Conservation (phyloP, 2,329 filamentous ascomycete species). For the Madurella fahalii region DNA sequence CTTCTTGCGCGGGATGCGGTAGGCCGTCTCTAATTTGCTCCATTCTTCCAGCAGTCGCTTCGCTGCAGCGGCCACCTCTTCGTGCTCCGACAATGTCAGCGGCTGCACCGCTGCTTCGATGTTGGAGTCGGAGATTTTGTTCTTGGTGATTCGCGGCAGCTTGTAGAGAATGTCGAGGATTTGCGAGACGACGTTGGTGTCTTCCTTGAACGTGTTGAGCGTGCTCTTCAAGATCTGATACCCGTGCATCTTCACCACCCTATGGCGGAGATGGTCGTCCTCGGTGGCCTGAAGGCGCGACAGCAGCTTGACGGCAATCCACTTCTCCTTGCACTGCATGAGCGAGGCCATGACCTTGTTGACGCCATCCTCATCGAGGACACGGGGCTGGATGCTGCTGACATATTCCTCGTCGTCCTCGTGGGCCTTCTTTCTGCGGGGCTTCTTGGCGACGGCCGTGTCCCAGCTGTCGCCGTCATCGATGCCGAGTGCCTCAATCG, state of each 20-base stretch:
- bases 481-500: constrained; percentile 92
- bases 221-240: constrained; percentile 92
- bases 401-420: constrained; percentile 96
- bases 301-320: constrained; percentile 95
- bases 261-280: constrained; percentile 80
- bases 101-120: constrained; percentile 78
- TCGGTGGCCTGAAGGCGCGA: constrained; percentile 81
- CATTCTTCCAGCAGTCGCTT: constrained; percentile 73
- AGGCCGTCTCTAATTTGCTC: constrained; percentile 85
- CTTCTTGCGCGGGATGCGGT: constrained; percentile 90
- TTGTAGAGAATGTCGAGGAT: constrained; percentile 84
- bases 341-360: constrained; percentile 94
- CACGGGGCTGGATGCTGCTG: constrained; percentile 77
- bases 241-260: constrained; percentile 92
- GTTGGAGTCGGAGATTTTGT: constrained; percentile 95
- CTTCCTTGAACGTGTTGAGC: constrained; percentile 79
- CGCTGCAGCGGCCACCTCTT: constrained; percentile 69
- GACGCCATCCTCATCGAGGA: constrained; percentile 75
- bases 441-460: constrained; percentile 81
- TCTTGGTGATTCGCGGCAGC: constrained; percentile 85
- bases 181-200: constrained; percentile 84
- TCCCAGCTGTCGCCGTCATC: constrained; percentile 92
- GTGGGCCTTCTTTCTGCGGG: constrained; percentile 83
- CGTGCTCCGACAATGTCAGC: constrained; percentile 64
- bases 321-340: constrained; percentile 98